A percentile compares a stretch with the other conserved stretches of the same genome.
phyloP scores from a whole-genome alignment of 2,329 filamentous ascomycete species.

The Fusarium sp. region DNA sequence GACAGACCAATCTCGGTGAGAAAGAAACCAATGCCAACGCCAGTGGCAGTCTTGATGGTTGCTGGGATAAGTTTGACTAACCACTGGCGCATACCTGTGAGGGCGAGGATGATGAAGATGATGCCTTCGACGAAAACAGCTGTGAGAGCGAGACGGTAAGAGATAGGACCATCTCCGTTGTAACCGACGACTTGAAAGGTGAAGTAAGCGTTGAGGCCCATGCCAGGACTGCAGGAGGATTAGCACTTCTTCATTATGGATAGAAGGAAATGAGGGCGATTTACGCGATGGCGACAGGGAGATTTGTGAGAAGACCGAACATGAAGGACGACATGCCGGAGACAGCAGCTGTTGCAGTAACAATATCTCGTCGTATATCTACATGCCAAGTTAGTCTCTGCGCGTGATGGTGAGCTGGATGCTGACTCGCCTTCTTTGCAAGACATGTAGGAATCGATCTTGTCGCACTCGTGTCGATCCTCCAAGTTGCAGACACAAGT shows the following conservation, averaged over 20 bases:
- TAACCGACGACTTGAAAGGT: slow-evolving; percentile 75
- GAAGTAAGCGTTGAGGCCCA: slow-evolving; percentile 77
- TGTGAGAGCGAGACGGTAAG: slow-evolving; percentile 71
- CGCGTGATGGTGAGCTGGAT: rapidly evolving
- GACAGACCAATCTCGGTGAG: slow-evolving; percentile 75
- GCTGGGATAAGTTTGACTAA: slow-evolving; percentile 74
- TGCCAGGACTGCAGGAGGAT: slow-evolving; percentile 65
- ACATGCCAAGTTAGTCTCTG: slow-evolving; percentile 1
- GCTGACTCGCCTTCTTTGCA: slow-evolving; percentile 63
- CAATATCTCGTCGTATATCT: slow-evolving; percentile 78
- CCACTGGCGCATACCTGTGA: slow-evolving; percentile 80
- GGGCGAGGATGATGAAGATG: slow-evolving; percentile 72
- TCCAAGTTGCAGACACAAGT: slow-evolving; percentile 75
- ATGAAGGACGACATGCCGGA: slow-evolving; percentile 79
- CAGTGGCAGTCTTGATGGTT: slow-evolving; percentile 74
- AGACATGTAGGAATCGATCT: slow-evolving; percentile 57
- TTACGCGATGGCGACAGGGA: slow-evolving; percentile 67
- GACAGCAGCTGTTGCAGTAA: slow-evolving; percentile 86
- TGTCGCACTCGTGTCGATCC: slow-evolving; percentile 62
- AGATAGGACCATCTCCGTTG: slow-evolving; percentile 67
- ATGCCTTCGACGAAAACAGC: slow-evolving; percentile 75
- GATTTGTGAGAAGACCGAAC: slow-evolving; percentile 85
- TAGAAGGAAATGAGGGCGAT: background rate
- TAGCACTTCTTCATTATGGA: background rate
- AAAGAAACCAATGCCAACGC: slow-evolving; percentile 74